These are phyloP conservation scores for Amanita phalloides DNA, from an alignment of 768 basidiomycete genomes.

Conservation along the genomic window DNA sequence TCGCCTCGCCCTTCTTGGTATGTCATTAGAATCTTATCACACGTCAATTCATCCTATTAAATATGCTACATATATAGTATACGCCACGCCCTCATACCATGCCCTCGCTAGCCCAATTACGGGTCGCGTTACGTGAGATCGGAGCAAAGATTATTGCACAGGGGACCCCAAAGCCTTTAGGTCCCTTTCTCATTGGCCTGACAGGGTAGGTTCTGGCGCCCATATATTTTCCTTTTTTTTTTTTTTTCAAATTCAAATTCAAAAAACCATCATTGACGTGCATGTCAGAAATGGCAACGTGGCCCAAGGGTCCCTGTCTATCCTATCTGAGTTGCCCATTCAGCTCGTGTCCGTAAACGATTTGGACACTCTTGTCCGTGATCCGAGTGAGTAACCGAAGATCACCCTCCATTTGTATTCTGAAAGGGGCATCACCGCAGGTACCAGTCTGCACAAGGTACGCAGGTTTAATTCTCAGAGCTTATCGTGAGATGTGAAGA, in stretches of 20 bases:
- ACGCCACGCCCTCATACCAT: slow-evolving; percentile 76
- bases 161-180: slow-evolving; percentile 52
- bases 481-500: neutral
- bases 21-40: slow-evolving; percentile 14
- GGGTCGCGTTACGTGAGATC: slow-evolving; percentile 41
- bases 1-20: slow-evolving; percentile 78
- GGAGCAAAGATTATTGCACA: slow-evolving; percentile 43
- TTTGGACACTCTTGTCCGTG: slow-evolving; percentile 42
- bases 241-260: neutral
- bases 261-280: neutral
- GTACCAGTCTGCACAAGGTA: slow-evolving; percentile 50
- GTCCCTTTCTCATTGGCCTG: slow-evolving; percentile 72
- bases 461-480: neutral
- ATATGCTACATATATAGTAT: slow-evolving; percentile 28
- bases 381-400: slow-evolving; percentile 28
- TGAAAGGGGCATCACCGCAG: slow-evolving; percentile 19
- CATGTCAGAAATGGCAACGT: slow-evolving; percentile 66
- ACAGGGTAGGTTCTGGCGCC: slow-evolving; percentile 50
- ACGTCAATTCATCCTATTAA: neutral
- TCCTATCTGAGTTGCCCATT: slow-evolving; percentile 63
- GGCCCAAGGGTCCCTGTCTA: slow-evolving; percentile 62
- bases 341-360: slow-evolving; percentile 43
- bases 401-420: neutral
- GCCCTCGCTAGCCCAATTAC: slow-evolving; percentile 42
- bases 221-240: neutral